Base-by-base conservation (phyloP, 225 moss, liverwort and hornwort genomes). In the Pleurozium schreberi region DNA sequence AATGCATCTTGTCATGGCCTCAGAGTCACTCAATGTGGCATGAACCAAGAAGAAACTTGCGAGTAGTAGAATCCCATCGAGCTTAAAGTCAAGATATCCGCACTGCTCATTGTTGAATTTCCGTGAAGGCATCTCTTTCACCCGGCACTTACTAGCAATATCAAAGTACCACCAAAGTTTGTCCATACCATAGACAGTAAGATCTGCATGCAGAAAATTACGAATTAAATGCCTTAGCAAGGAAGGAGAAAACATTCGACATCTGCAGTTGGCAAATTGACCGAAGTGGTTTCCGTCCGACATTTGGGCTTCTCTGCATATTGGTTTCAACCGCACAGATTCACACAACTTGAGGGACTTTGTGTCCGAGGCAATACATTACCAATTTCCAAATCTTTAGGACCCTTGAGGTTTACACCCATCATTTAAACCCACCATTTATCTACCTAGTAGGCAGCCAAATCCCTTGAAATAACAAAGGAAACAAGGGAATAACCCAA, bases 281-380 rank as follows among this genome's bases (percentile, higher is more conserved):
- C 0, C 2, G 6, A 6, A 10, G 33, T 0, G 61, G 4, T 42
- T 33, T 43, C 33, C 14, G 0, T 0, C 33, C 43, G 45, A 33
- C 0, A 22, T 4, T 61, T 31, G 2, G 14, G 61, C 20, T 45
- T 81, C 33, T 1, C 3, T 22, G 43, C 15, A 60, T 22, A 62
- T 22, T 61, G 28, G 40, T 28, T 18, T 80, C 18, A 40, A 28
- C 11, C 58, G n/a, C 58, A 58, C 0, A 40, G 18, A 58, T 28
- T 40, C 28, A 80, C 11, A 3, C 0, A 27, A 17, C 17, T 57
- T 58, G 80, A 45, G 2, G 22, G 10, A 62, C 57, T 57, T 57
- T 55, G n/a, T 17, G 11, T 27, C 18, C 18, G 57, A 79, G 79
- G 26, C 26, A 27, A n/a, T 11, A 57, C 27, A n/a, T 11, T 18